Conservation (phyloP, 345 rosid species). For the Moricandia moricandioides region DNA sequence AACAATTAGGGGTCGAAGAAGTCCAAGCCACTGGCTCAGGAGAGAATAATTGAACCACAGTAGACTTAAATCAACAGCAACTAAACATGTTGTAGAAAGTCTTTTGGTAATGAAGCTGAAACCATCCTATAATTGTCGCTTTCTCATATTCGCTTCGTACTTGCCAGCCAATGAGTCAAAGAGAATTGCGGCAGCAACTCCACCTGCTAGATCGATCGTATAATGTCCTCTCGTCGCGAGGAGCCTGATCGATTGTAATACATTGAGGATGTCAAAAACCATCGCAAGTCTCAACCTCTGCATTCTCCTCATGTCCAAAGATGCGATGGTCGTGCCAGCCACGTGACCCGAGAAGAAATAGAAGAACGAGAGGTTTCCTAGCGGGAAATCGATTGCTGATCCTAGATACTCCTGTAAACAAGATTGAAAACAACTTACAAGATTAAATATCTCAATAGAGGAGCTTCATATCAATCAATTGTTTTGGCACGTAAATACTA, state of each 20-base stretch:
- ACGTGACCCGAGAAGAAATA: slow-evolving; percentile 92
- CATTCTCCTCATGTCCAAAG: slow-evolving; percentile 83
- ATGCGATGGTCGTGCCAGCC: slow-evolving; percentile 79
- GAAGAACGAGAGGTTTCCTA: slow-evolving; percentile 86
- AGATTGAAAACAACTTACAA: background rate
- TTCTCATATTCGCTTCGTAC: slow-evolving; percentile 48
- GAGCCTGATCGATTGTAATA: slow-evolving; percentile 69
- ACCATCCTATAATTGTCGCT: slow-evolving; percentile 13
- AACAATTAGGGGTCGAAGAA: background rate
- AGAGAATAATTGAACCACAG: background rate
- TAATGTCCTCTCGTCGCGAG: slow-evolving; percentile 85
- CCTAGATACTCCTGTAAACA: slow-evolving; percentile 75
- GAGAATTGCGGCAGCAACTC: slow-evolving; percentile 75
- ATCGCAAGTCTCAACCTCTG: slow-evolving; percentile 60
- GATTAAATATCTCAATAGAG: background rate
- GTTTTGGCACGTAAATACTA: background rate
- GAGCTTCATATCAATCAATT: background rate
- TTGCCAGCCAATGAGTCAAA: slow-evolving; percentile 80
- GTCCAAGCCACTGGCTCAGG: too few relatives aligned
- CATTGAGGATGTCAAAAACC: slow-evolving; percentile 67
- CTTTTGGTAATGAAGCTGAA: slow-evolving; percentile 18
- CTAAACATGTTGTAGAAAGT: background rate
- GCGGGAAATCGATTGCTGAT: slow-evolving; percentile 84
- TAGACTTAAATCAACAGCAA: background rate
- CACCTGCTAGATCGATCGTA: slow-evolving; percentile 80